Evolutionary conservation across 1,139 yeast species (phyloP).

Genomic region (Hansenula sp.): DNA sequence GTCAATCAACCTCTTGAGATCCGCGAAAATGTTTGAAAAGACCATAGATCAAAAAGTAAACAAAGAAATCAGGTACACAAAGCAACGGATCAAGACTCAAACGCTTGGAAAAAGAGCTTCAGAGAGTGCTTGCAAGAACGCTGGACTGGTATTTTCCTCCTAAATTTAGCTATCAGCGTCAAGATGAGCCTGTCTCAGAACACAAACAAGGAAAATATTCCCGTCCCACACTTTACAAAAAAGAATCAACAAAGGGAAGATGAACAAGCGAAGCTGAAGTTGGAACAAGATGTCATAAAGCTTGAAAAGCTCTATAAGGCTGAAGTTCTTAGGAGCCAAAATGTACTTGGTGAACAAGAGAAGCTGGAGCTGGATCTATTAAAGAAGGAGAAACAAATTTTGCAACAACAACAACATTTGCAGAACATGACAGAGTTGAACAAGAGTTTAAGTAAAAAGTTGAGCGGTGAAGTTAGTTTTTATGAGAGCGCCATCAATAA

Average conservation of each 20-base stretch:
- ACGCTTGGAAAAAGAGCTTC: not conserved
- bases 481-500: conserved; percentile 18
- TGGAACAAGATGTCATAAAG: conserved; percentile 6
- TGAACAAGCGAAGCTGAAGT: not conserved
- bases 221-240: not conserved
- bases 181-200: not conserved
- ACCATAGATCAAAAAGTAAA: not conserved
- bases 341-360: conserved; percentile 27
- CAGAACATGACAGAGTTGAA: conserved; percentile 11
- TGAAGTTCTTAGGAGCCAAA: conserved; percentile 25
- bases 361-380: conserved; percentile 27
- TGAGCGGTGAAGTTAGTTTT: conserved; percentile 12
- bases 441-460: conserved; percentile 10
- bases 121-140: not conserved
- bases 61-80: no score
- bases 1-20: no score
- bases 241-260: not conserved
- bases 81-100: no score
- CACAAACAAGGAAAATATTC: conserved; percentile 9
- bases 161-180: no score
- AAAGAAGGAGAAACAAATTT: conserved; percentile 21
- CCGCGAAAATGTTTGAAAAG: not conserved
- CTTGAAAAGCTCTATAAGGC: conserved; percentile 26
- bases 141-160: no score
- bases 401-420: conserved; percentile 7